A percentile compares a stretch with the other conserved stretches of the same genome.
Conservation (phyloP, 805 yeast genomes). For the Peterozyma toletana region DNA sequence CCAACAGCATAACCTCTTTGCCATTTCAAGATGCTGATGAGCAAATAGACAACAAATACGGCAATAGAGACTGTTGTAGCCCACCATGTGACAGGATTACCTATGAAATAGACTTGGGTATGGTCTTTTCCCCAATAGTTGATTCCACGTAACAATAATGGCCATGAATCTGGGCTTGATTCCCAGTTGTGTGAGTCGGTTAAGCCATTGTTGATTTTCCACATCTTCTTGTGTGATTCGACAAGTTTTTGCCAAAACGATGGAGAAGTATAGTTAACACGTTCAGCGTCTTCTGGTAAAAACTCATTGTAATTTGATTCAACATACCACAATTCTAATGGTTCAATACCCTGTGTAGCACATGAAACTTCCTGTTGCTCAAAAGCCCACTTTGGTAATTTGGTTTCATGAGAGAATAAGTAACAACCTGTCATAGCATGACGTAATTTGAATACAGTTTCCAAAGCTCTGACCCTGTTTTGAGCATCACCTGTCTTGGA, state of each 20-base stretch:
- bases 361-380: slow-evolving; percentile 82
- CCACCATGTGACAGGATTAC: slow-evolving; percentile 84
- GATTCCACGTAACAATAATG: slow-evolving; percentile 68
- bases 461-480: slow-evolving; percentile 52
- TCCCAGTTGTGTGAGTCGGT: slow-evolving; percentile 67
- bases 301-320: slow-evolving; percentile 57
- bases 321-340: slow-evolving; percentile 63
- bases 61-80: slow-evolving; percentile 46
- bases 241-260: slow-evolving; percentile 51
- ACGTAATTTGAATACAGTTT: slow-evolving; percentile 64
- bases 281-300: slow-evolving; percentile 34
- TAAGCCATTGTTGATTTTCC: slow-evolving; percentile 67
- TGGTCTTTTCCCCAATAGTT: slow-evolving; percentile 66
- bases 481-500: slow-evolving; percentile 47
- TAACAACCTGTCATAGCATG: slow-evolving; percentile 79
- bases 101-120: slow-evolving; percentile 62
- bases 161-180: slow-evolving; percentile 71
- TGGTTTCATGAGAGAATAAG: slow-evolving; percentile 66
- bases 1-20: slow-evolving; percentile 45
- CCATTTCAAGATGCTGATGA: slow-evolving; percentile 48
- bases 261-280: slow-evolving; percentile 44
- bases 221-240: slow-evolving; percentile 69
- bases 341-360: slow-evolving; percentile 60
- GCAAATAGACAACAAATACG: slow-evolving; percentile 41
- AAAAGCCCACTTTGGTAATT: slow-evolving; percentile 78